phyloP scores from a whole-genome alignment of 2,329 filamentous ascomycete species.

The Fusarium tuaranense region DNA sequence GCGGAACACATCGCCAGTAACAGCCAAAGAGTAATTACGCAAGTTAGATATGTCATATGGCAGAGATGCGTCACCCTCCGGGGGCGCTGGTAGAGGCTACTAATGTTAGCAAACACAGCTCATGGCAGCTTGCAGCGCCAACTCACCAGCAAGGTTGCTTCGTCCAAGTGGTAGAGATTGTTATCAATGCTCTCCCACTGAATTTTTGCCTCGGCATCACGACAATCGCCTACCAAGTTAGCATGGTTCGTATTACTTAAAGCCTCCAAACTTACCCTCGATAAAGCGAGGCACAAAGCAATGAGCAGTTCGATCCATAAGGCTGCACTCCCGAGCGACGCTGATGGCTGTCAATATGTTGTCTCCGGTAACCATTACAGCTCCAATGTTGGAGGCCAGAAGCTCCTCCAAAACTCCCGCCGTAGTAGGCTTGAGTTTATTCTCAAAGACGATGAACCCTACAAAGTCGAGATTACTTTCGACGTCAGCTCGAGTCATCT shows the following conservation, averaged over 20 bases:
- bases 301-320: constrained; percentile 84
- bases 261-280: constrained; percentile 65
- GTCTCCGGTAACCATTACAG: constrained; percentile 97
- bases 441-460: constrained; percentile 98
- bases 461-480: constrained; percentile 88
- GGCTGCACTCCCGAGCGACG: constrained; percentile 88
- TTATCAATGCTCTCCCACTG: constrained; percentile 98
- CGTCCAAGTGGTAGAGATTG: constrained; percentile 79
- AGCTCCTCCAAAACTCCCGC: constrained; percentile 85
- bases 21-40: constrained; percentile 87
- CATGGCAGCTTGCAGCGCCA: neutral
- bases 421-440: constrained; percentile 94
- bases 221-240: constrained; percentile 69
- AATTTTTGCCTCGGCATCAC: constrained; percentile 78
- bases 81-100: constrained; percentile 77
- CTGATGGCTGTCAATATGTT: constrained; percentile 98
- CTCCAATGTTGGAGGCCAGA: constrained; percentile 83
- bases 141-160: constrained; percentile 76
- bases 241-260: neutral
- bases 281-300: constrained; percentile 94
- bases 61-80: constrained; percentile 81
- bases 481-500: constrained; percentile 88
- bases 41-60: constrained; percentile 87
- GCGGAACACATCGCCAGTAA: constrained; percentile 93
- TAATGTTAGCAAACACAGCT: constrained; percentile 15